Evolutionary conservation across 2,329 filamentous ascomycete genomes (phyloP).

Genomic region (Fusarium goolgardi): DNA sequence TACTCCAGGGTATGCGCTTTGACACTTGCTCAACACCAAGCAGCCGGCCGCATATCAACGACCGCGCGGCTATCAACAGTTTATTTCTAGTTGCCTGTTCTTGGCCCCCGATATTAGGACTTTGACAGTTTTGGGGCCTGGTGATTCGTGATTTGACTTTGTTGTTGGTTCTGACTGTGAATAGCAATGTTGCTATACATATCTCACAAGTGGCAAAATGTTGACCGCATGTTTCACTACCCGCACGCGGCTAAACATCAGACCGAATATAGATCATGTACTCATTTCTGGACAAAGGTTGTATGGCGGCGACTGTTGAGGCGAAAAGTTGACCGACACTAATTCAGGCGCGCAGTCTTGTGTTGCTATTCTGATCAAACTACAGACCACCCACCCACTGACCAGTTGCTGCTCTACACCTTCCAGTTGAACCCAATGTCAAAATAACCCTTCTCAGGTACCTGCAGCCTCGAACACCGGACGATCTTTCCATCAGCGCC

Average conservation of each 20-base stretch:
- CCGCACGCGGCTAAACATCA: constrained; percentile 18
- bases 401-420: constrained; percentile 7
- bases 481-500: constrained; percentile 17
- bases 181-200: constrained; percentile 3
- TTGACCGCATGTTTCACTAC: constrained; percentile 12
- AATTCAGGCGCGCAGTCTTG: neutral
- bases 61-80: constrained; percentile 9
- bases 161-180: neutral
- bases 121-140: neutral
- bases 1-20: constrained; percentile 14
- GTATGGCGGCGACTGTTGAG: neutral
- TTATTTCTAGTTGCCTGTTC: neutral
- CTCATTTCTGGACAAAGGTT: neutral
- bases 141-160: constrained; percentile 20
- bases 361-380: constrained; percentile 13
- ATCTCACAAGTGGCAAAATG: constrained; percentile 7
- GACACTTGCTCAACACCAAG: constrained; percentile 1
- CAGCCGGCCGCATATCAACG: constrained; percentile 1
- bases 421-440: constrained; percentile 34
- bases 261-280: neutral
- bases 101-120: neutral
- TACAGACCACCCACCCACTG: neutral
- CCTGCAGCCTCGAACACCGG: constrained; percentile 36
- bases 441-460: constrained; percentile 40
- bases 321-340: neutral